Evolutionary conservation across 768 basidiomycete species (phyloP).

Genomic region (Cubamyces lactineus): DNA sequence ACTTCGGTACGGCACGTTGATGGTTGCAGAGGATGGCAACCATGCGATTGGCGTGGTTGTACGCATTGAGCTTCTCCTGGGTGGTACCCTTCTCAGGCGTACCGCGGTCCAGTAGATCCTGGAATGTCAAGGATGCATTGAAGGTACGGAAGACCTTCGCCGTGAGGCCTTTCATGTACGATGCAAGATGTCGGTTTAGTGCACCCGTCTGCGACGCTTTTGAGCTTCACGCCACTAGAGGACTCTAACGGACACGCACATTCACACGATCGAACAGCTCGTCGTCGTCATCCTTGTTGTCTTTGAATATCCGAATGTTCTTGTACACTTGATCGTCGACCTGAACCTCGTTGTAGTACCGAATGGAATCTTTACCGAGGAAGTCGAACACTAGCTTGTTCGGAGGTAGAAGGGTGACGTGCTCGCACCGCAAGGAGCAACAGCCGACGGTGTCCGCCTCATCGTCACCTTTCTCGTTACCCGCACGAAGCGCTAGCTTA

Average conservation of each 20-base stretch:
- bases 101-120: conserved; percentile 81
- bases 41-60: conserved; percentile 95
- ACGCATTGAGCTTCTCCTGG: conserved; percentile 97
- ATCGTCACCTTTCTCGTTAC: conserved; percentile 99
- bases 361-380: conserved; percentile 98
- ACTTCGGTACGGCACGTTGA: conserved; percentile 92
- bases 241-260: conserved; percentile 50
- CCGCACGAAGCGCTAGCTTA: conserved; percentile 93
- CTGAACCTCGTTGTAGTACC: conserved; percentile 90
- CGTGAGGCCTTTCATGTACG: conserved; percentile 96
- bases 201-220: conserved; percentile 61
- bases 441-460: conserved; percentile 99
- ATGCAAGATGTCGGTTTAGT: conserved; percentile 90
- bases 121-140: conserved; percentile 97
- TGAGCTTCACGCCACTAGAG: conserved; percentile 3
- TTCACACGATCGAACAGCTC: conserved; percentile 93
- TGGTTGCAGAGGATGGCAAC: conserved; percentile 99
- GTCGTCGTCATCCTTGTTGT: conserved; percentile 86
- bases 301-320: conserved; percentile 97
- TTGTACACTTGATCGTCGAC: conserved; percentile 96
- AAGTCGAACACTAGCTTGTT: conserved; percentile 94
- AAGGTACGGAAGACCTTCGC: conserved; percentile 99
- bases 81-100: conserved; percentile 70
- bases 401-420: conserved; percentile 89
- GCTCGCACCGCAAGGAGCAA: conserved; percentile 96